Evolutionary conservation across 179 eudicot species (phyloP).

Genomic region (Gypsophila paniculata): DNA sequence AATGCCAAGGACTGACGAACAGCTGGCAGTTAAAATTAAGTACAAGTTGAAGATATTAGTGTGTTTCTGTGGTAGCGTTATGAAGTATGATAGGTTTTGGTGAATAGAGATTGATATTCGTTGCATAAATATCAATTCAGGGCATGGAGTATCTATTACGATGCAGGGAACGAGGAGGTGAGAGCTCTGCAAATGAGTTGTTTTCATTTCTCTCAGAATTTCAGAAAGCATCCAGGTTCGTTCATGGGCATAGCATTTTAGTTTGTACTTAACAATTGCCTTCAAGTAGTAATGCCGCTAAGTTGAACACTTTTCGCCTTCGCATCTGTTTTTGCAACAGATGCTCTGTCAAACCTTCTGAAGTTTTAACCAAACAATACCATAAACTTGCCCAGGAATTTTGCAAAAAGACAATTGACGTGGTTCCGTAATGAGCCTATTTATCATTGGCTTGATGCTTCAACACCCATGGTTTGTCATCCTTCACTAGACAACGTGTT

Average conservation of each 20-base stretch:
- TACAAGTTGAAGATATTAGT: background rate
- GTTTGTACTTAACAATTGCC: slow-evolving; percentile 1
- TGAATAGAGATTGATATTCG: background rate
- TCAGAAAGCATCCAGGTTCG: slow-evolving; percentile 88
- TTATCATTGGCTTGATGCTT: slow-evolving; percentile 94
- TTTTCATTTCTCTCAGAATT: slow-evolving; percentile 62
- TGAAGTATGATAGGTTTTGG: background rate
- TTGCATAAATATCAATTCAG: slow-evolving; percentile 31
- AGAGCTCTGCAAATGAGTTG: slow-evolving; percentile 61
- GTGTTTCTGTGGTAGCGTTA: background rate
- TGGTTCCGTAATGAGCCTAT: slow-evolving; percentile 92
- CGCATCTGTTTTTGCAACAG: background rate
- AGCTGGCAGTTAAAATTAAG: background rate
- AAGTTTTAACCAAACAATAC: slow-evolving; percentile 7
- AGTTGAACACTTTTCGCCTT: background rate
- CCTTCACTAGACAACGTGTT: slow-evolving; percentile 11
- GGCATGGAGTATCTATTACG: slow-evolving; percentile 77
- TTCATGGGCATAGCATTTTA: background rate
- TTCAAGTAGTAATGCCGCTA: background rate
- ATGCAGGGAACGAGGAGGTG: slow-evolving; percentile 65
- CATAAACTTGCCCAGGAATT: slow-evolving; percentile 53
- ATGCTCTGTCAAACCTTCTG: background rate
- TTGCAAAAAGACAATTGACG: slow-evolving; percentile 87
- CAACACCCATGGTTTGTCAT: slow-evolving; percentile 72
- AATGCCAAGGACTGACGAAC: background rate